Evolutionary conservation across 176 grass and related monocot genomes (phyloP).

Genomic region (Urochloa ruziziensis): DNA sequence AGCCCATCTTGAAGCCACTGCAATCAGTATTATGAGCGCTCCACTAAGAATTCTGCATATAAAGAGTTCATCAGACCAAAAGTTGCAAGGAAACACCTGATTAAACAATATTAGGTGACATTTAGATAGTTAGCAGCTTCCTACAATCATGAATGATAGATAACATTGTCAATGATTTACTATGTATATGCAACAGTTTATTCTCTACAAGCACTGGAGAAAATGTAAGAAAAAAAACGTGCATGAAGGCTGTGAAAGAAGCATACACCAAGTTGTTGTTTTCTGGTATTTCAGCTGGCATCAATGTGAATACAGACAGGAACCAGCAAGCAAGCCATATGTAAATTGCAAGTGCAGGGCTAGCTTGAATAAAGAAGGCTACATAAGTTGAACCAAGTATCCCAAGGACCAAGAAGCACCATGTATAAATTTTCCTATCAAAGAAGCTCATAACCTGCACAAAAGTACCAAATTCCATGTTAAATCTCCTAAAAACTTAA

Average conservation of each 20-base stretch:
- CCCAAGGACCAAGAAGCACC: constrained; percentile 83
- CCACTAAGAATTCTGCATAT: constrained; percentile 83
- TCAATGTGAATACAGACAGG: constrained; percentile 90
- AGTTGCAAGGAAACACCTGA: constrained; percentile 20
- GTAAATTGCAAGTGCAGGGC: constrained; percentile 54
- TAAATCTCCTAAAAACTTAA: constrained; percentile 25
- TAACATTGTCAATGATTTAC: not conserved
- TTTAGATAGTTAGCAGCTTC: constrained; percentile 1
- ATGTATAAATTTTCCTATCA: constrained; percentile 84
- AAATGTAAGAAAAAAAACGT: constrained; percentile 10
- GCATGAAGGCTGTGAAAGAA: constrained; percentile 26
- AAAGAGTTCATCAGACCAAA: constrained; percentile 33
- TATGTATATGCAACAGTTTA: not conserved
- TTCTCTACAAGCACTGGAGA: not conserved
- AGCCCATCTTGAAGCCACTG: constrained; percentile 65
- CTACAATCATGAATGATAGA: not conserved
- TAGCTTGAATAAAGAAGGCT: constrained; percentile 51
- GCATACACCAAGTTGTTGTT: constrained; percentile 91
- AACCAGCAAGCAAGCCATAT: constrained; percentile 82
- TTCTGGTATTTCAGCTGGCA: constrained; percentile 98
- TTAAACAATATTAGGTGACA: not conserved
- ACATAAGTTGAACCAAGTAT: constrained; percentile 52
- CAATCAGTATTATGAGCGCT: constrained; percentile 64
- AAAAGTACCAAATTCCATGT: constrained; percentile 31
- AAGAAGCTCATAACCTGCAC: constrained; percentile 91